Conservation (phyloP, 1,139 yeast species). For the Diutina neorugosa region DNA sequence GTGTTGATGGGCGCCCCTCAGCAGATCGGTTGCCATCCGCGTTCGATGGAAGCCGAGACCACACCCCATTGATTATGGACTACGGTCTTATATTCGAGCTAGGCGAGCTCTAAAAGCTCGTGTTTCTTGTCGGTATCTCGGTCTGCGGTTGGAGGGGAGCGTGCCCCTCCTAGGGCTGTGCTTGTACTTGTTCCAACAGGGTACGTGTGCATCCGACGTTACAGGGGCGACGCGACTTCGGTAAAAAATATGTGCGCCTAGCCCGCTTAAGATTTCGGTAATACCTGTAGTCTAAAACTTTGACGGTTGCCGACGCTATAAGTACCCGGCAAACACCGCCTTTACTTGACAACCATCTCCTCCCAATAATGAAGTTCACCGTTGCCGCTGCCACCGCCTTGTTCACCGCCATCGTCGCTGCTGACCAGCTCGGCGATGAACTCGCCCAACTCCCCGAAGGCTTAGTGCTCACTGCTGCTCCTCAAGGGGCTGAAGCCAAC, state of each 20-base stretch:
- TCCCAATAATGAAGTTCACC: conserved; percentile 2
- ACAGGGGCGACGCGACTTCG: neutral
- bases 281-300: neutral
- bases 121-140: too few species aligned
- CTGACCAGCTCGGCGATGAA: neutral
- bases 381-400: neutral
- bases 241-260: neutral
- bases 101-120: too few species aligned
- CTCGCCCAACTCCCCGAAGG: neutral
- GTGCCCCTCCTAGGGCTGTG: too few species aligned
- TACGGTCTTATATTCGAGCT: too few species aligned
- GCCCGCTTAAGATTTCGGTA: neutral
- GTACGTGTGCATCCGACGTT: too few species aligned
- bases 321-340: neutral
- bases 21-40: neutral
- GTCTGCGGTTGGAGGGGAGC: too few species aligned
- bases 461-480: neutral
- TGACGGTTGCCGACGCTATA: neutral
- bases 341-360: neutral
- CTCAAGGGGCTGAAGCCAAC: neutral
- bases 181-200: too few species aligned
- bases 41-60: too few species aligned
- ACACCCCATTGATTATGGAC: too few species aligned
- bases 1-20: neutral
- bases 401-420: neutral